Percentiles rank a stretch among this genome's conserved stretches.
Evolutionary conservation across 768 basidiomycete species (phyloP).

Genomic region (Suillus plorans): DNA sequence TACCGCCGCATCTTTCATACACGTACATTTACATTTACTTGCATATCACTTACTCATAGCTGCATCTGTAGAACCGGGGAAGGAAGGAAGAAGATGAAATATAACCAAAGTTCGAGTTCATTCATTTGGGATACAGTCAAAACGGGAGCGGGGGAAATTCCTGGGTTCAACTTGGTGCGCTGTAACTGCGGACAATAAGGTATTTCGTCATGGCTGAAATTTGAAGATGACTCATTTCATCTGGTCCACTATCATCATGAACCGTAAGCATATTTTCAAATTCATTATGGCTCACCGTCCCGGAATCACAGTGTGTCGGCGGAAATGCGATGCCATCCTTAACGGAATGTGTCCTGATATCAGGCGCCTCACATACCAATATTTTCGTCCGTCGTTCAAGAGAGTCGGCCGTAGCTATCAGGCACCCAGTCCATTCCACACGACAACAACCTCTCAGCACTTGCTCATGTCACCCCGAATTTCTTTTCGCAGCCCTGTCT

Average conservation of each 20-base stretch:
- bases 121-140: background rate
- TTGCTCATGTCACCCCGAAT: background rate
- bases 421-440: background rate
- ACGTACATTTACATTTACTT: slow-evolving; percentile 6
- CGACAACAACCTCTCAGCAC: background rate
- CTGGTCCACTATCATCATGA: background rate
- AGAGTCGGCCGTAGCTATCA: background rate
- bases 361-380: background rate
- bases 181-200: slow-evolving; percentile 1
- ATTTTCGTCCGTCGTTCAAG: background rate
- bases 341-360: background rate
- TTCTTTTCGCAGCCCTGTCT: background rate
- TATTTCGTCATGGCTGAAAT: background rate
- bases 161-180: background rate
- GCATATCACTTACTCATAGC: slow-evolving; percentile 1
- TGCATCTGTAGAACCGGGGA: background rate
- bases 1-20: background rate
- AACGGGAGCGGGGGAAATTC: background rate
- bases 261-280: background rate
- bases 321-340: background rate
- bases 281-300: background rate
- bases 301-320: background rate
- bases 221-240: background rate
- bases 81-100: slow-evolving; percentile 2
- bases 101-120: background rate